A percentile compares a stretch with the other conserved stretches of the same genome.
phyloP scores from a whole-genome alignment of 441 rosid genomes.

The Jatropha multifida region DNA sequence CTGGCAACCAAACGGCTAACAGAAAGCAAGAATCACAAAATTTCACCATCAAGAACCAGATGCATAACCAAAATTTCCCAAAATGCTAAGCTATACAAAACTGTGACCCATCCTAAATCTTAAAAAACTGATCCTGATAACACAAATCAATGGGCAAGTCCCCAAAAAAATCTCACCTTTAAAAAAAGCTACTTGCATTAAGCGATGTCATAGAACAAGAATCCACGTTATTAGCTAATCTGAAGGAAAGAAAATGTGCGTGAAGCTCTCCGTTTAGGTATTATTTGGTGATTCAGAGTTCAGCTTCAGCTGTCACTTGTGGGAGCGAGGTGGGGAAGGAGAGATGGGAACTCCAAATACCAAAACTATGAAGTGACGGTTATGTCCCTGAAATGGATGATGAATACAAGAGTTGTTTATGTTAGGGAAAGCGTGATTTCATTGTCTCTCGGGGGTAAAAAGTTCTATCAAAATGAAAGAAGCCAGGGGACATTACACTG shows the following conservation, averaged over 20 bases:
- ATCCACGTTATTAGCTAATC: neutral
- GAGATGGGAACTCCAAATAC: neutral
- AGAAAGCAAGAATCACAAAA: neutral
- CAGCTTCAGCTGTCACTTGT: constrained; percentile 1
- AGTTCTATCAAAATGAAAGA: neutral
- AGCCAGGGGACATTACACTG: neutral
- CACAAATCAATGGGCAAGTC: too few species aligned
- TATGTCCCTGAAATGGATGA: neutral
- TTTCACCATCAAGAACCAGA: neutral
- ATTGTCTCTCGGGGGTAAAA: neutral
- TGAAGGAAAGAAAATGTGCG: neutral
- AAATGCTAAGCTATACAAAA: neutral
- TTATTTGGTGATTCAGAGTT: neutral
- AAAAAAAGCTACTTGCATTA: neutral
- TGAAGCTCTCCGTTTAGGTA: constrained; percentile 2
- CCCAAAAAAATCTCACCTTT: too few species aligned
- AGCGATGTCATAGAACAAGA: neutral
- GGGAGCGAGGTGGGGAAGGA: too few species aligned
- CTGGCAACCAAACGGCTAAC: neutral
- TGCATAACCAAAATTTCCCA: constrained; percentile 2
- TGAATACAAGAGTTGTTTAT: neutral
- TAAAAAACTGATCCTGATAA: neutral
- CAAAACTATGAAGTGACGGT: constrained; percentile 1
- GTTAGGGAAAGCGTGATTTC: neutral
- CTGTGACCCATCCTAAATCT: neutral